These are phyloP conservation scores for Colletotrichum sansevieriae DNA, from an alignment of 2,329 filamentous ascomycete genomes.

Conservation along the genomic window DNA sequence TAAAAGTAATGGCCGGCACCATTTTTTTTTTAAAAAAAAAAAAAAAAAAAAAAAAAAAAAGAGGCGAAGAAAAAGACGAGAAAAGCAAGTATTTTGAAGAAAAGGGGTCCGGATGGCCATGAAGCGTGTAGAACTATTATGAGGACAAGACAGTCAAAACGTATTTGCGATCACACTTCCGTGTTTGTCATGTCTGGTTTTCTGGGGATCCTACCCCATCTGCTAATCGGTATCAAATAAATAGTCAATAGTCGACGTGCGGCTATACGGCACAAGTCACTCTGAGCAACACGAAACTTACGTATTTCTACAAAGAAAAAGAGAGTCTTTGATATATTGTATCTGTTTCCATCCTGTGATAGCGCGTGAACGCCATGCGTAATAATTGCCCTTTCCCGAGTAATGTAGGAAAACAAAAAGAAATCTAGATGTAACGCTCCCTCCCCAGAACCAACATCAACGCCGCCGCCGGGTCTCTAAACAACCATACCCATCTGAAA, in stretches of 20 bases:
- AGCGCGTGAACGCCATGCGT: constrained; percentile 36
- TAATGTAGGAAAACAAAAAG: too few relatives aligned
- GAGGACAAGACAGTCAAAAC: too few relatives aligned
- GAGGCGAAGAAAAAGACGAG: neutral
- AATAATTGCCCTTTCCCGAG: neutral
- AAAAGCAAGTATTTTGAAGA: neutral
- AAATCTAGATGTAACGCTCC: neutral
- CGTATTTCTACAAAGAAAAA: neutral
- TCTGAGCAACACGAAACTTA: neutral
- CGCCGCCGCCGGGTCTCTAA: too few relatives aligned
- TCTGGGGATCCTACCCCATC: too few relatives aligned
- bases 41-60: neutral
- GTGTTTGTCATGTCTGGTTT: too few relatives aligned
- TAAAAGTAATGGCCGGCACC: too few relatives aligned
- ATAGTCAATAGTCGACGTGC: too few relatives aligned
- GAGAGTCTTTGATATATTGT: constrained; percentile 27
- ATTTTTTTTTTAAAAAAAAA: neutral
- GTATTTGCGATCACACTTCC: too few relatives aligned
- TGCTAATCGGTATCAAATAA: too few relatives aligned
- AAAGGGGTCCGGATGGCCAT: neutral
- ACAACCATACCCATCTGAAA: too few relatives aligned
- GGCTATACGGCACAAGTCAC: too few relatives aligned
- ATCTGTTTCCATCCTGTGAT: constrained; percentile 7
- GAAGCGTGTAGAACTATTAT: too few relatives aligned
- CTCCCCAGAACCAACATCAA: neutral